A percentile compares a stretch with the other conserved stretches of the same genome.
Evolutionary conservation across 805 yeast genomes (phyloP).

Genomic region (Brettanomyces custersianus): DNA sequence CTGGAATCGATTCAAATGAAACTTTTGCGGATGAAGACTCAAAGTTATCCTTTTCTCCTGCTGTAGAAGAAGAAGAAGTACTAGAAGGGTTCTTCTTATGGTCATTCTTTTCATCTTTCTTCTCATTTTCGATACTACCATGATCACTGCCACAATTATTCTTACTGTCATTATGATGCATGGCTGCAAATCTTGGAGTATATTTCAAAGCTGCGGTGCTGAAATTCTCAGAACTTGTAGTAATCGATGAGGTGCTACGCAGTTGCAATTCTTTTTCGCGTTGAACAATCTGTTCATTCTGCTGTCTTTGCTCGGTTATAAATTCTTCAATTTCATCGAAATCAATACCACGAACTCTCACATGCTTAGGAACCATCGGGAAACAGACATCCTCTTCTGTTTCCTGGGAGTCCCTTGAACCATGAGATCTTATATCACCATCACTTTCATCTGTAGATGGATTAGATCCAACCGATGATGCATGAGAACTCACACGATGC

Average conservation of each 20-base stretch:
- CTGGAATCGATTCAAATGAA: conserved; percentile 1
- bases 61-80: no score
- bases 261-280: conserved; percentile 24
- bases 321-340: conserved; percentile 86
- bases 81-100: conserved; percentile 3
- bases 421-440: conserved; percentile 63
- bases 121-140: neutral
- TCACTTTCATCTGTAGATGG: conserved; percentile 24
- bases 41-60: neutral
- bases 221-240: conserved; percentile 29
- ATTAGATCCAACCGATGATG: conserved; percentile 2
- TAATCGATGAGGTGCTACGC: conserved; percentile 11
- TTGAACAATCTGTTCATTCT: conserved; percentile 29
- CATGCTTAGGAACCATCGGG: conserved; percentile 71
- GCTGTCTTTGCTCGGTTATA: conserved; percentile 50
- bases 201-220: conserved; percentile 52
- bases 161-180: neutral
- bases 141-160: neutral
- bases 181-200: conserved; percentile 33
- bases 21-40: neutral
- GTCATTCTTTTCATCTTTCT: neutral
- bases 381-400: conserved; percentile 97
- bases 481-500: neutral
- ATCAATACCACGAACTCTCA: conserved; percentile 67
- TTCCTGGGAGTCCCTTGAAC: conserved; percentile 74